Conservation (phyloP, 2,329 filamentous ascomycete genomes). For the Fusarium albidum region DNA sequence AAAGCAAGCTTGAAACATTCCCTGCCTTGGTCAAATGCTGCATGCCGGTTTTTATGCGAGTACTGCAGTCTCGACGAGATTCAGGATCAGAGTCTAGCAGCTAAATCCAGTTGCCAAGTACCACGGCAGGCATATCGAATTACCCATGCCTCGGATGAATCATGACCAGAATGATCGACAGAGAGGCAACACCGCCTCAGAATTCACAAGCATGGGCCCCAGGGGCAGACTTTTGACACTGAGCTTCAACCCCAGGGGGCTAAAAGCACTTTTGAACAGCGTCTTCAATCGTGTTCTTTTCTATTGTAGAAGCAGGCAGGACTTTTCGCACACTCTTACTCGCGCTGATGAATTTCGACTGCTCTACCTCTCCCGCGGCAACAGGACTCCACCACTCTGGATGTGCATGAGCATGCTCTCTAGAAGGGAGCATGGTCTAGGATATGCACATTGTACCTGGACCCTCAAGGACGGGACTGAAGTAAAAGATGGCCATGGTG, state of each 20-base stretch:
- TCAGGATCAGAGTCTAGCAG: slow-evolving; percentile 34
- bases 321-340: too few species aligned
- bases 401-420: slow-evolving; percentile 30
- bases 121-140: slow-evolving; percentile 27
- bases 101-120: slow-evolving; percentile 41
- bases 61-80: slow-evolving; percentile 40
- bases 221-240: slow-evolving; percentile 26
- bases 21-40: slow-evolving; percentile 22
- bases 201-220: neutral
- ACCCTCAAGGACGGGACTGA: slow-evolving; percentile 1
- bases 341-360: slow-evolving; percentile 33
- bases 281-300: slow-evolving; percentile 22
- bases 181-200: neutral
- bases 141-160: slow-evolving; percentile 7
- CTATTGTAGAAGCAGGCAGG: too few species aligned
- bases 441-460: slow-evolving; percentile 14
- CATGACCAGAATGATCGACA: neutral
- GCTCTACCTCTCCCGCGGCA: slow-evolving; percentile 22
- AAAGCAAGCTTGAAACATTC: neutral
- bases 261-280: slow-evolving; percentile 28
- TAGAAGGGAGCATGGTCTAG: slow-evolving; percentile 5
- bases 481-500: neutral
- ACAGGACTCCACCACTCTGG: slow-evolving; percentile 24
- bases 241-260: slow-evolving; percentile 25
- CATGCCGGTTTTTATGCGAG: slow-evolving; percentile 36